Base-by-base conservation (phyloP, 768 basidiomycete species). In the Termitomyces sp. region DNA sequence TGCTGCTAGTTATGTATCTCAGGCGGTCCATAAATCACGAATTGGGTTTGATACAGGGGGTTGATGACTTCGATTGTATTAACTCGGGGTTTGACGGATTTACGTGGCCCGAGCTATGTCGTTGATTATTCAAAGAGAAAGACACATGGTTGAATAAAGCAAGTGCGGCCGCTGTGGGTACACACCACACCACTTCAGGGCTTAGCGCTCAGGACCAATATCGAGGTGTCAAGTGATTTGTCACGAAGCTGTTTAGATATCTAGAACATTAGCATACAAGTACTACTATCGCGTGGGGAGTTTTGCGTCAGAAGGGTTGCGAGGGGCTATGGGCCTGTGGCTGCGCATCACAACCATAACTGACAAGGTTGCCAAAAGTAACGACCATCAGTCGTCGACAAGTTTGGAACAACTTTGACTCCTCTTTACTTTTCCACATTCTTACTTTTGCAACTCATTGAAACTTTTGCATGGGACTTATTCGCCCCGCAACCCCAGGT, bases 401-500 rank as follows among this genome's bases (percentile, higher is more conserved):
- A n/a, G 28, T 28, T n/a, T 7, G 28, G 5, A 28, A 28, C 28
- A 28, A 28, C n/a, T 2, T 14, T 26, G n/a, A n/a, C 17, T 6
- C n/a, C 17, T 15, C 35, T 35, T 28, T 28, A 28, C 28, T 5
- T 28, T 28, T 37, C 24, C 28, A 32, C 42, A 38, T 28, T 2
- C 45, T 52, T 6, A 32, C 37, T n/a, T 40, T 35, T 28, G 17
- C 28, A 53, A 30, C 10, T 22, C 19, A 8, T 28, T 46, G 5
- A 30, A 14, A 35, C 15, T 37, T 26, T 45, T 50, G 47, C 47
- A 88, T 88, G 88, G 74, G 81, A 58, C 63, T 74, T 62, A 77
- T 93, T 58, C 85, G 88, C 43, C 90, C 90, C 55, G 94, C 93
- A 8, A 96, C 92, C 1, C 93, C 94, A 34, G 95, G 93, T 41